phyloP scores from a whole-genome alignment of 2,329 filamentous ascomycete genomes.

The Parastagonospora nodorum region DNA sequence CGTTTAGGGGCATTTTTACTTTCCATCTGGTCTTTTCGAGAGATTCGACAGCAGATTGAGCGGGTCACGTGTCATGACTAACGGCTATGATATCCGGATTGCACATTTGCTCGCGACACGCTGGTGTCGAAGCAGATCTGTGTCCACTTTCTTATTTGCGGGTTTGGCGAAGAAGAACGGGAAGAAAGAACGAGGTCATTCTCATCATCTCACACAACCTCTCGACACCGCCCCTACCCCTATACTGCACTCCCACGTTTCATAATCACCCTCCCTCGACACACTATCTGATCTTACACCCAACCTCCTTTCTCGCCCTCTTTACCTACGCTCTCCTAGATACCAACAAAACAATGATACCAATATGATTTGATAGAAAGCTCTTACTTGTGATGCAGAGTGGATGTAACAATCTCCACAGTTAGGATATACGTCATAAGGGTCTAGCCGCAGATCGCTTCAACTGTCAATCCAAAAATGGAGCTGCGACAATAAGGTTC shows the following conservation, averaged over 20 bases:
- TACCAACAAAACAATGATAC: slow-evolving; percentile 15
- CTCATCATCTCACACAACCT: slow-evolving; percentile 14
- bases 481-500: not conserved
- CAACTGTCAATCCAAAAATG: not conserved
- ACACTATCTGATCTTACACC: slow-evolving; percentile 9
- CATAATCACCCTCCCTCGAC: slow-evolving; percentile 24
- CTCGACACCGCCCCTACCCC: slow-evolving; percentile 9
- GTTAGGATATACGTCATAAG: not conserved
- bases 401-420: not conserved
- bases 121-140: slow-evolving; percentile 28
- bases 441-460: not conserved
- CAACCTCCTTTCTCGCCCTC: slow-evolving; percentile 12
- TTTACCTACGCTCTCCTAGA: slow-evolving; percentile 10
- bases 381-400: not conserved
- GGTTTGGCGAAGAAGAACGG: slow-evolving; percentile 22
- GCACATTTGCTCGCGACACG: slow-evolving; percentile 36
- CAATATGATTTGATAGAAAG: slow-evolving; percentile 3
- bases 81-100: slow-evolving; percentile 48
- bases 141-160: slow-evolving; percentile 29
- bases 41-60: slow-evolving; percentile 43
- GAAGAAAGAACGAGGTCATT: slow-evolving; percentile 15
- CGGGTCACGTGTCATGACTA: slow-evolving; percentile 50
- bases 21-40: slow-evolving; percentile 33
- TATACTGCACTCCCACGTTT: slow-evolving; percentile 11
- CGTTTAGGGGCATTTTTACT: slow-evolving; percentile 34